phyloP scores from a whole-genome alignment of 148 eudicot species.

The Cornus suecica region DNA sequence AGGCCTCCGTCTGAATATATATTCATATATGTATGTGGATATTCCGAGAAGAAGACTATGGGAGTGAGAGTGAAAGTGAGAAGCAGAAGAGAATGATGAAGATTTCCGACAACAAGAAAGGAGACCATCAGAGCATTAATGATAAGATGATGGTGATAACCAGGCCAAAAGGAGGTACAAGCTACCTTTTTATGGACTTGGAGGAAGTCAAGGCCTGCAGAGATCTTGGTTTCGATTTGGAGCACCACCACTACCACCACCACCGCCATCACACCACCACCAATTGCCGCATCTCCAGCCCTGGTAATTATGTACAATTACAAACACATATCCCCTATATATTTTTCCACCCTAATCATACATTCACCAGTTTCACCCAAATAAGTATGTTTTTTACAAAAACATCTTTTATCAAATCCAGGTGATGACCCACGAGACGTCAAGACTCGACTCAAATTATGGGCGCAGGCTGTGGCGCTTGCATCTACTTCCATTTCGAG shows the following conservation, averaged over 20 bases:
- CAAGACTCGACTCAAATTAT: constrained; percentile 27
- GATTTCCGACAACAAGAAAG: too few species aligned
- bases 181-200: constrained; percentile 22
- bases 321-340: too few species aligned
- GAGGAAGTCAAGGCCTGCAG: constrained; percentile 33
- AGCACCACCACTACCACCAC: constrained; percentile 5
- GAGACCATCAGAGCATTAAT: too few species aligned
- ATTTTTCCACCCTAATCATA: too few species aligned
- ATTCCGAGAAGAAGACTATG: too few species aligned
- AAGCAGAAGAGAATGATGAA: too few species aligned
- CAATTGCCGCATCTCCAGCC: constrained; percentile 26
- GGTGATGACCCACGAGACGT: constrained; percentile 34
- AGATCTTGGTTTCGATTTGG: constrained; percentile 29
- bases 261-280: not conserved
- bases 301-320: constrained; percentile 19
- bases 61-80: too few species aligned
- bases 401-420: constrained; percentile 2
- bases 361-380: too few species aligned
- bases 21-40: too few species aligned
- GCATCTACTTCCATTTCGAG: constrained; percentile 17
- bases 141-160: constrained; percentile 4
- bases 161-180: constrained; percentile 22
- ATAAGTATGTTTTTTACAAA: too few species aligned
- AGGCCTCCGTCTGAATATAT: too few species aligned
- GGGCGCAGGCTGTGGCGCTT: constrained; percentile 41